A percentile compares a stretch with the other conserved stretches of the same genome.
Evolutionary conservation across 140 eudicot species (phyloP).

Genomic region (Senecio squalidus): DNA sequence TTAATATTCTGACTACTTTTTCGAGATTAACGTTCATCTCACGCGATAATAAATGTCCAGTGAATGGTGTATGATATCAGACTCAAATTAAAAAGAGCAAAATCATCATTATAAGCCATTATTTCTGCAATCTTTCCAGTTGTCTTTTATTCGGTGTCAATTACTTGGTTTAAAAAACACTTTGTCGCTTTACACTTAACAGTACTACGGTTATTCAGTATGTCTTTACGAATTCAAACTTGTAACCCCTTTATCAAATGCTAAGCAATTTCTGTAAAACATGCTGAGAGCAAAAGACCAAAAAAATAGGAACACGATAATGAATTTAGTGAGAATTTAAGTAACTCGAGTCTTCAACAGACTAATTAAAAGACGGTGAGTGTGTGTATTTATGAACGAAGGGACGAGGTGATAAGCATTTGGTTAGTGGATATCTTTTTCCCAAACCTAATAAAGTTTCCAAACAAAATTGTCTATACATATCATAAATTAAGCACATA

Average conservation of each 20-base stretch:
- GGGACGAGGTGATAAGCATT: neutral
- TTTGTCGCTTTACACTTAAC: neutral
- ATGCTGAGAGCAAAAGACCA: neutral
- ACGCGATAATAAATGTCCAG: constrained; percentile 17
- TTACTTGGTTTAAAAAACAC: neutral
- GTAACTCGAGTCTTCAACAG: neutral
- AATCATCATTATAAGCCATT: neutral
- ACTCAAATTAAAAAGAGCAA: neutral
- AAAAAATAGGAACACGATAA: neutral
- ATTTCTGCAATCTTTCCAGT: neutral
- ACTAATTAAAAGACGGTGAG: neutral
- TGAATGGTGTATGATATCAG: neutral
- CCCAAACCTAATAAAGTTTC: too few species aligned
- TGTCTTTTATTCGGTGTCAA: neutral
- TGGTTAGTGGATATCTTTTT: too few species aligned
- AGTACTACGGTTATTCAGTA: neutral
- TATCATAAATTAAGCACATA: neutral
- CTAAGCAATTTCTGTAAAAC: neutral
- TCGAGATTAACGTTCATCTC: neutral
- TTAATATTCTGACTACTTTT: neutral
- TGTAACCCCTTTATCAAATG: constrained; percentile 1
- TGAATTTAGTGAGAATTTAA: neutral
- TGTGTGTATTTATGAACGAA: neutral
- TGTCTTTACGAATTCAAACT: neutral
- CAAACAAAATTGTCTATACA: neutral